phyloP scores from a whole-genome alignment of 306 rosid genomes.

The Prunus mira region DNA sequence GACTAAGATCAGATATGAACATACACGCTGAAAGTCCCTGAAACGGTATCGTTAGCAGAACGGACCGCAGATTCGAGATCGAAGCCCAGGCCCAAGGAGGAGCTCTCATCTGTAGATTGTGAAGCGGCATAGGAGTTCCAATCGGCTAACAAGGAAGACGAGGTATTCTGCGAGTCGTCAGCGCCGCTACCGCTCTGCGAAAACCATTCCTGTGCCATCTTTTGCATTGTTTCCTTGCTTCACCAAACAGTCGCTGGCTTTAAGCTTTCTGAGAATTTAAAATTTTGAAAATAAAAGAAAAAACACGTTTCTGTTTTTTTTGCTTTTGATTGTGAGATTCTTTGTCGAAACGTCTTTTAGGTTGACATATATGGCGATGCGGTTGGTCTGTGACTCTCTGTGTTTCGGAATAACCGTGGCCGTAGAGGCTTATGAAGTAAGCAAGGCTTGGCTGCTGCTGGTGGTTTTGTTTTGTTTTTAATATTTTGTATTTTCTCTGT shows the following conservation, averaged over 20 bases:
- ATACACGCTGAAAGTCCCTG: conserved; percentile 87
- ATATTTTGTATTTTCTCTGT: no score
- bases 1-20: conserved; percentile 16
- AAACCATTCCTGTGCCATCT: conserved; percentile 89
- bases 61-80: conserved; percentile 94
- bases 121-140: conserved; percentile 87
- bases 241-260: not conserved
- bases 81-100: conserved; percentile 48
- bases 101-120: conserved; percentile 44
- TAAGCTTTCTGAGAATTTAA: not conserved
- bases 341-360: conserved; percentile 12
- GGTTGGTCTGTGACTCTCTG: not conserved
- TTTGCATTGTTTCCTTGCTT: conserved; percentile 47
- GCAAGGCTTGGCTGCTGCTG: not conserved
- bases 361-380: not conserved
- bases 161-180: conserved; percentile 40
- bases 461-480: not conserved
- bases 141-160: conserved; percentile 65
- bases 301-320: not conserved
- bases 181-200: conserved; percentile 32
- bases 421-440: not conserved
- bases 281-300: not conserved
- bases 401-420: not conserved
- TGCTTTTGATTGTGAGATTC: not conserved
- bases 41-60: conserved; percentile 79